Percentiles rank a stretch among this genome's conserved stretches.
These are phyloP conservation scores for Russula brevipes DNA, from an alignment of 768 basidiomycete genomes.

Conservation along the genomic window DNA sequence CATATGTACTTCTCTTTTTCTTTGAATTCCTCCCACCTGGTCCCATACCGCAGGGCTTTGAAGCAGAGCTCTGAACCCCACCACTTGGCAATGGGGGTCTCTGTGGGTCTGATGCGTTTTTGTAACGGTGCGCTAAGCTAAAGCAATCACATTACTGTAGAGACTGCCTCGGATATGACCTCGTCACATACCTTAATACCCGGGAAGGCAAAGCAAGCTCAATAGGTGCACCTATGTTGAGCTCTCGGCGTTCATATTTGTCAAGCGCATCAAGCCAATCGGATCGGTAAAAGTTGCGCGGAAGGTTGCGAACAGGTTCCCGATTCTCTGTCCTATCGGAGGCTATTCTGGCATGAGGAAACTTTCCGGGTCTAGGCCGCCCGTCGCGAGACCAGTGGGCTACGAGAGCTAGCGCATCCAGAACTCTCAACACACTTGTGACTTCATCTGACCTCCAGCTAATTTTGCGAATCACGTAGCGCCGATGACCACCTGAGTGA, in stretches of 20 bases:
- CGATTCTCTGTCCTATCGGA: neutral
- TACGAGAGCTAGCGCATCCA: neutral
- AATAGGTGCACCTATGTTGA: neutral
- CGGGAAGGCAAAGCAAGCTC: neutral
- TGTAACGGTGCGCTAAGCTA: neutral
- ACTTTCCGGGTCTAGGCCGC: neutral
- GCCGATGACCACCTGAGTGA: neutral
- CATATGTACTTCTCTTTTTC: no score
- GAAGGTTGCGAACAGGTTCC: neutral
- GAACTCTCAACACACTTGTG: neutral
- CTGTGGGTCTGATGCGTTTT: neutral
- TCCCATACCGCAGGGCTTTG: no score
- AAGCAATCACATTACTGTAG: no score
- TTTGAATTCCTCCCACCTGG: no score
- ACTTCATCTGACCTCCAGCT: neutral
- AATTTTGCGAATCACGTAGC: neutral
- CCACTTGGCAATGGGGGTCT: neutral
- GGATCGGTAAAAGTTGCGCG: neutral
- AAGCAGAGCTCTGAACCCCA: no score
- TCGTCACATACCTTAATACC: neutral
- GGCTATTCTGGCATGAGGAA: neutral
- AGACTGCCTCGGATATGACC: no score
- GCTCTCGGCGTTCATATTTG: neutral
- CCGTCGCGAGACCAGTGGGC: neutral
- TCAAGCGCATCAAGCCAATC: neutral